A percentile compares a stretch with the other conserved stretches of the same genome.
Conservation (phyloP, 2,329 filamentous ascomycete species). For the Paraconiothyrium brasiliense region DNA sequence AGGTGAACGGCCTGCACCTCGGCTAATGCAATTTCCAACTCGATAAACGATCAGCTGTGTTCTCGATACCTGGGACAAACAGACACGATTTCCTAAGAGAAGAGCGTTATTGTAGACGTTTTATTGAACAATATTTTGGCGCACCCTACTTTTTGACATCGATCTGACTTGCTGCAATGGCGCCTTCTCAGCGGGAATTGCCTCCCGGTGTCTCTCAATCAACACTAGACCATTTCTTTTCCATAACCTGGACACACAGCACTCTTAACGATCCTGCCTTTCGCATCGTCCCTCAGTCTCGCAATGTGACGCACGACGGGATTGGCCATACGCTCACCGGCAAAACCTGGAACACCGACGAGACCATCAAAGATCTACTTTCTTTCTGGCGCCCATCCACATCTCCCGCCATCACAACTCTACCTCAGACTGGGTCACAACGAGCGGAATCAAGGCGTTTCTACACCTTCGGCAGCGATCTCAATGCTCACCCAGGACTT, state of each 20-base stretch:
- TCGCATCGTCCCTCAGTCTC: not conserved
- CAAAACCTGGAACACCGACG: not conserved
- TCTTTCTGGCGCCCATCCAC: not conserved
- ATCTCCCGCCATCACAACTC: too few species aligned
- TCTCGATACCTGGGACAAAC: too few species aligned
- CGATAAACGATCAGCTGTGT: not conserved
- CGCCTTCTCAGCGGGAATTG: not conserved
- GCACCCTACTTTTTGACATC: too few species aligned
- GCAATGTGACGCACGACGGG: not conserved
- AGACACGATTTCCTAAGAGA: too few species aligned
- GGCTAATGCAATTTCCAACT: not conserved
- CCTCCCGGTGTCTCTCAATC: not conserved
- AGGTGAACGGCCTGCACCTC: not conserved
- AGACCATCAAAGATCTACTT: not conserved
- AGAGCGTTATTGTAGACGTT: too few species aligned
- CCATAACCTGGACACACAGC: not conserved
- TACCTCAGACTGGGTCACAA: not conserved
- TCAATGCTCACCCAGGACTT: not conserved
- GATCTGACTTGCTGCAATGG: not conserved
- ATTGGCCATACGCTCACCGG: not conserved
- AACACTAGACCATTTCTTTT: not conserved
- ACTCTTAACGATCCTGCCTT: not conserved
- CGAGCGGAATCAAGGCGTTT: not conserved
- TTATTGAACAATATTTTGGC: too few species aligned
- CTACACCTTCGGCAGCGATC: not conserved